Conservation (phyloP, 2,329 filamentous ascomycete genomes). For the Cercospora sp. region DNA sequence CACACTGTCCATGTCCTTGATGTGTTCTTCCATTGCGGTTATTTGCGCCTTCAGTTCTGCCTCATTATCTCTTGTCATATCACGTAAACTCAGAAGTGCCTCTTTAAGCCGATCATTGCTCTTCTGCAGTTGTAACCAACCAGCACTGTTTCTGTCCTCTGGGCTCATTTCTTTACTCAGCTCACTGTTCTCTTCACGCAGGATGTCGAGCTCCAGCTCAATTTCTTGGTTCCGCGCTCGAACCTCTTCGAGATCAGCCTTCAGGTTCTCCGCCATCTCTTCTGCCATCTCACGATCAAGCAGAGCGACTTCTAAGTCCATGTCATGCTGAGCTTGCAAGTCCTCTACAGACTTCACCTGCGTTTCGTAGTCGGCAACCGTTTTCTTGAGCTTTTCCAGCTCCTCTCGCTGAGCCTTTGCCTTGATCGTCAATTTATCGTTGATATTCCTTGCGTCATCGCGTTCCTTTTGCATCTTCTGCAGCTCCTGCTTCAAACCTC, state of each 20-base stretch:
- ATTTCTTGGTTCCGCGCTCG: slow-evolving; percentile 79
- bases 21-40: slow-evolving; percentile 42
- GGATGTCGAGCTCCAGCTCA: slow-evolving; percentile 81
- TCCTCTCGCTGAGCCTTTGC: slow-evolving; percentile 84
- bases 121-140: slow-evolving; percentile 88
- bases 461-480: slow-evolving; percentile 74
- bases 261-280: slow-evolving; percentile 80
- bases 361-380: slow-evolving; percentile 73
- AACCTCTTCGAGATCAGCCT: slow-evolving; percentile 75
- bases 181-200: slow-evolving; percentile 84
- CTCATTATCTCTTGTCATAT: slow-evolving; percentile 84
- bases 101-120: slow-evolving; percentile 86
- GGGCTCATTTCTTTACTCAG: slow-evolving; percentile 80
- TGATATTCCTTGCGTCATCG: slow-evolving; percentile 78
- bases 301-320: slow-evolving; percentile 79
- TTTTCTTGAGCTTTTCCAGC: slow-evolving; percentile 71
- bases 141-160: slow-evolving; percentile 81
- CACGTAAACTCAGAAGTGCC: slow-evolving; percentile 78
- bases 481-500: slow-evolving; percentile 77
- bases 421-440: slow-evolving; percentile 87
- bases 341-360: slow-evolving; percentile 69
- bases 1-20: slow-evolving; percentile 45
- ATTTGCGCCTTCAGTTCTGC: slow-evolving; percentile 70
- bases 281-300: slow-evolving; percentile 96
- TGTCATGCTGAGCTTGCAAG: slow-evolving; percentile 80